Evolutionary conservation across 768 basidiomycete genomes (phyloP).

Genomic region (Solioccasus polychromus): DNA sequence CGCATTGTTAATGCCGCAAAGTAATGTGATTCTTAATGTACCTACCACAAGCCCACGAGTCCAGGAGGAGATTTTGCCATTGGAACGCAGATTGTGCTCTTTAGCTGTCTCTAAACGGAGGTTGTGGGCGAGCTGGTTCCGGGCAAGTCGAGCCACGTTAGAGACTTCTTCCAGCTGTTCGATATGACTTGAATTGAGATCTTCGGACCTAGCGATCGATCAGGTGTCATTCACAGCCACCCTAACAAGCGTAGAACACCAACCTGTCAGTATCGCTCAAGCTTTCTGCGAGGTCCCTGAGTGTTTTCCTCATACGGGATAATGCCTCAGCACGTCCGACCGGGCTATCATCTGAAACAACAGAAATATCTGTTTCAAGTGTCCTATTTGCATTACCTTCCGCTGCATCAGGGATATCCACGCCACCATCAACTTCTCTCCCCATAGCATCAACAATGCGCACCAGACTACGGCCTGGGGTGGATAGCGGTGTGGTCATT

Average conservation of each 20-base stretch:
- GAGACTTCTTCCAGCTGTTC: constrained; percentile 54
- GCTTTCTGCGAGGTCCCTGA: constrained; percentile 54
- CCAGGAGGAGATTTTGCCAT: constrained; percentile 36
- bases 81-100: constrained; percentile 35
- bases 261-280: constrained; percentile 61
- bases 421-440: constrained; percentile 44
- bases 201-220: constrained; percentile 37
- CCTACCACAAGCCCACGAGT: constrained; percentile 40
- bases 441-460: constrained; percentile 73
- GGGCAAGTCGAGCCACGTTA: constrained; percentile 45
- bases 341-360: constrained; percentile 20
- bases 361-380: constrained; percentile 20
- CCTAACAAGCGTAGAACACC: constrained; percentile 3
- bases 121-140: constrained; percentile 43
- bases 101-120: constrained; percentile 39
- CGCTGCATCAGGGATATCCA: constrained; percentile 32
- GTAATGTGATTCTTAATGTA: background rate
- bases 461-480: constrained; percentile 39
- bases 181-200: constrained; percentile 44
- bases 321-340: constrained; percentile 50
- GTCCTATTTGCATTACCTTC: constrained; percentile 15
- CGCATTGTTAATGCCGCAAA: constrained; percentile 9
- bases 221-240: constrained; percentile 3
- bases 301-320: constrained; percentile 52
- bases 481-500: constrained; percentile 12